Percentiles rank a stretch among this genome's conserved stretches.
Conservation (phyloP, 139 green algal species). For the Zygnema circumcarinatum region DNA sequence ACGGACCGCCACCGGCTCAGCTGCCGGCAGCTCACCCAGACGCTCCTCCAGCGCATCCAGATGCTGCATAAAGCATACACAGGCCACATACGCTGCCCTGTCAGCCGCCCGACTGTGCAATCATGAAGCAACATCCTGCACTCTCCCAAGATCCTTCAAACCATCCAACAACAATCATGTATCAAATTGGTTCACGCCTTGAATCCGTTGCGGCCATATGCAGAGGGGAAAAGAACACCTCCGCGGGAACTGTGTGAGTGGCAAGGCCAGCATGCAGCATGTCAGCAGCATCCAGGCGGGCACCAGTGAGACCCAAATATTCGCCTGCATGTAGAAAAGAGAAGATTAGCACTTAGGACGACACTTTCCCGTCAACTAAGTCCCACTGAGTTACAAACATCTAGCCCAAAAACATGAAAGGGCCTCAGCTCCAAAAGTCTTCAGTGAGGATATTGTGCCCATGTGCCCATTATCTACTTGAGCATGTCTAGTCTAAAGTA, state of each 20-base stretch:
- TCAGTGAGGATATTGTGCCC: no score
- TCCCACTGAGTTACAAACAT: slow-evolving; percentile 9
- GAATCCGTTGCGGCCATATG: no score
- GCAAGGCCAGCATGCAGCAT: slow-evolving; percentile 51
- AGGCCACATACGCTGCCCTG: no score
- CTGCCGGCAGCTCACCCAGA: slow-evolving; percentile 2
- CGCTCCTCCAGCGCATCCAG: slow-evolving; percentile 34
- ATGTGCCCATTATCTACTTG: no score
- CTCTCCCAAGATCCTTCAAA: no score
- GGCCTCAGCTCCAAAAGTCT: no score
- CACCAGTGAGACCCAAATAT: slow-evolving; percentile 56
- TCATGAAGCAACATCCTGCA: no score
- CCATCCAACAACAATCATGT: no score
- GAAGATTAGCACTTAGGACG: slow-evolving; percentile 6
- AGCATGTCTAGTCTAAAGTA: no score
- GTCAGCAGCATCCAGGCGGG: slow-evolving; percentile 40
- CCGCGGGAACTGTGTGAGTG: slow-evolving; percentile 55
- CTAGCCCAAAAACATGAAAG: neutral
- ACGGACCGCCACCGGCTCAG: slow-evolving; percentile 2
- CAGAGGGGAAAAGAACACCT: slow-evolving; percentile 25
- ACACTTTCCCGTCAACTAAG: neutral
- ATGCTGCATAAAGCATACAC: neutral
- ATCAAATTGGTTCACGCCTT: no score
- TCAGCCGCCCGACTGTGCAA: no score
- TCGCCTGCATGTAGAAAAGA: slow-evolving; percentile 28